phyloP scores from a whole-genome alignment of 352 stramenopile species.

The Pythium coloratum region DNA sequence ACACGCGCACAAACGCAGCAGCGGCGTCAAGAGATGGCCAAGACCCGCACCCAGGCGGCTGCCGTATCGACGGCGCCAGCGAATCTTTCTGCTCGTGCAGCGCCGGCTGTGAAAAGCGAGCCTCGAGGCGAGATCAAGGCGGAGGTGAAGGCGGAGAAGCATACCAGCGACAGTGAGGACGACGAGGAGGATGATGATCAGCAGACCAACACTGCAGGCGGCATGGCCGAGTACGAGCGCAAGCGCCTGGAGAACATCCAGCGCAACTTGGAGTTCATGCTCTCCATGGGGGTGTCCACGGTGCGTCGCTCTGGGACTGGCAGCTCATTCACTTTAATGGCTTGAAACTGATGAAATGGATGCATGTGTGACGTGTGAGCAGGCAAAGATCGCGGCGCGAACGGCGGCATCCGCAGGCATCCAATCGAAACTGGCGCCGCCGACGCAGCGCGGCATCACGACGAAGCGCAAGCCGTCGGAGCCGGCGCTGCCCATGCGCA shows the following conservation, averaged over 20 bases:
- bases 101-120: background rate
- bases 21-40: slow-evolving; percentile 20
- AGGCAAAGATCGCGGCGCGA: slow-evolving; percentile 67
- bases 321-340: background rate
- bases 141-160: slow-evolving; percentile 5
- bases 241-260: slow-evolving; percentile 83
- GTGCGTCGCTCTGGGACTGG: slow-evolving; percentile 22
- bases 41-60: slow-evolving; percentile 8
- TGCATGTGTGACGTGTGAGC: slow-evolving; percentile 2
- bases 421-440: background rate
- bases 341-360: background rate
- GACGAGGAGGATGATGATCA: slow-evolving; percentile 9
- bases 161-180: slow-evolving; percentile 1
- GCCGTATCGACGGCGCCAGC: background rate
- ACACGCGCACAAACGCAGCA: slow-evolving; percentile 27
- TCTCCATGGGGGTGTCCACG: slow-evolving; percentile 77
- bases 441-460: slow-evolving; percentile 12
- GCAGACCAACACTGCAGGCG: slow-evolving; percentile 7
- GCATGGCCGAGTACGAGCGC: slow-evolving; percentile 75
- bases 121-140: background rate
- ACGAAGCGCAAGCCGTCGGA: slow-evolving; percentile 33
- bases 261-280: slow-evolving; percentile 84
- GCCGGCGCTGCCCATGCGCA: slow-evolving; percentile 38
- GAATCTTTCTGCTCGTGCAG: background rate
- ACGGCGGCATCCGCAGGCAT: slow-evolving; percentile 31